Evolutionary conservation across 345 rosid genomes (phyloP).

Genomic region (Acer saccharum): DNA sequence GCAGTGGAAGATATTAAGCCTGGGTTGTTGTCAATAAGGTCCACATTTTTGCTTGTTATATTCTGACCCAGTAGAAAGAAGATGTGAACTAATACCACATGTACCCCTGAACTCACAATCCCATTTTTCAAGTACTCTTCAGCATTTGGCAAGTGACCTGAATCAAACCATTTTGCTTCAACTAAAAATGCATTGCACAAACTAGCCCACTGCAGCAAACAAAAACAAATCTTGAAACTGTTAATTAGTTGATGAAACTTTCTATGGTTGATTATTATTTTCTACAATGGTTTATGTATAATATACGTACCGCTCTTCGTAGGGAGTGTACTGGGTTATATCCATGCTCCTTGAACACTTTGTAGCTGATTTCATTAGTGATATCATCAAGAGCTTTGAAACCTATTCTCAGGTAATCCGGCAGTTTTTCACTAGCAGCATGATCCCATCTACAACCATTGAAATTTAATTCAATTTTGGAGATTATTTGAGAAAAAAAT

Average conservation of each 20-base stretch:
- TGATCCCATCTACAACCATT: constrained; percentile 43
- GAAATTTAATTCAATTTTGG: not conserved
- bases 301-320: constrained; percentile 37
- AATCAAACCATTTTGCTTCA: constrained; percentile 62
- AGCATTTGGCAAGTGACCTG: constrained; percentile 32
- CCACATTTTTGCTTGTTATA: constrained; percentile 30
- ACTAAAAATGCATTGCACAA: constrained; percentile 57
- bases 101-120: constrained; percentile 55
- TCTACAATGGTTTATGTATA: too few relatives aligned
- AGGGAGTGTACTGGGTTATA: constrained; percentile 40
- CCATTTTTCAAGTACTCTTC: constrained; percentile 64
- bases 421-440: constrained; percentile 25
- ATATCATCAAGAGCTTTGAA: constrained; percentile 43
- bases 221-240: too few relatives aligned
- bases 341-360: constrained; percentile 31
- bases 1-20: constrained; percentile 40
- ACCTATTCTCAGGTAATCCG: constrained; percentile 40
- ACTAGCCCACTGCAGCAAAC: constrained; percentile 45
- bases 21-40: constrained; percentile 36
- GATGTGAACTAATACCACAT: constrained; percentile 43
- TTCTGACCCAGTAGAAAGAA: constrained; percentile 51
- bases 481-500: not conserved
- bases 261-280: too few relatives aligned
- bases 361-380: constrained; percentile 39
- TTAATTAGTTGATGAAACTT: too few relatives aligned